Percentiles rank a stretch among this genome's conserved stretches.
phyloP scores from a whole-genome alignment of 345 rosid species.

The Luvunga scandens region DNA sequence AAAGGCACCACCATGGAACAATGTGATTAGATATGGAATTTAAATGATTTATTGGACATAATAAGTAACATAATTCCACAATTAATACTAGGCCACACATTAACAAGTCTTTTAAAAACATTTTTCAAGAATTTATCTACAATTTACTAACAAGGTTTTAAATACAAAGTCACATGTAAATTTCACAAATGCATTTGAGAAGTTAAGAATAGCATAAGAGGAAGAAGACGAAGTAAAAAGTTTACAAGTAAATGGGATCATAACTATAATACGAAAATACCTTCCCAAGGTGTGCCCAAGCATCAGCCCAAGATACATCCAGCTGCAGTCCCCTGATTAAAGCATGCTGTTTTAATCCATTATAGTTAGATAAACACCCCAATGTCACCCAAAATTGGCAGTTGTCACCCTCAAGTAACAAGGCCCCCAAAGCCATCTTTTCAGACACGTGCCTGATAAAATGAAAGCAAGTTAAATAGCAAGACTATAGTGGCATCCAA shows the following conservation, averaged over 20 bases:
- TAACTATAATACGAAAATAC: conserved; percentile 31
- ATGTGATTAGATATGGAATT: background rate
- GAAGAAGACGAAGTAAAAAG: background rate
- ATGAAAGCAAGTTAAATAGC: conserved; percentile 21
- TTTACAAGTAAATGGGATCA: background rate
- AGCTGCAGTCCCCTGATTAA: conserved; percentile 85
- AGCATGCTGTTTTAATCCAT: conserved; percentile 80
- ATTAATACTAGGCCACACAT: background rate
- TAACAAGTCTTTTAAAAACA: background rate
- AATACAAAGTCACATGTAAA: background rate
- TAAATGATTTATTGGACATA: background rate
- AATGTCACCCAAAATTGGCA: conserved; percentile 81
- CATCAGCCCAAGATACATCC: conserved; percentile 78
- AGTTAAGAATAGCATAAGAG: background rate
- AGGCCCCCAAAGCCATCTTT: conserved; percentile 89
- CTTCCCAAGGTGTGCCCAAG: conserved; percentile 96
- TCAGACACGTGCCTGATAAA: conserved; percentile 83
- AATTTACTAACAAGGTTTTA: background rate
- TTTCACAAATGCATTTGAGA: background rate
- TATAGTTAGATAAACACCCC: conserved; percentile 68
- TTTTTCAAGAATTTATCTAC: background rate
- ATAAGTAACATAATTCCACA: background rate
- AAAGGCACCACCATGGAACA: background rate
- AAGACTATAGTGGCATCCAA: conserved; percentile 11
- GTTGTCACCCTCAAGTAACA: conserved; percentile 80